These are phyloP conservation scores for Fusarium floridanum DNA, from an alignment of 2,329 filamentous ascomycete genomes.

Conservation along the genomic window DNA sequence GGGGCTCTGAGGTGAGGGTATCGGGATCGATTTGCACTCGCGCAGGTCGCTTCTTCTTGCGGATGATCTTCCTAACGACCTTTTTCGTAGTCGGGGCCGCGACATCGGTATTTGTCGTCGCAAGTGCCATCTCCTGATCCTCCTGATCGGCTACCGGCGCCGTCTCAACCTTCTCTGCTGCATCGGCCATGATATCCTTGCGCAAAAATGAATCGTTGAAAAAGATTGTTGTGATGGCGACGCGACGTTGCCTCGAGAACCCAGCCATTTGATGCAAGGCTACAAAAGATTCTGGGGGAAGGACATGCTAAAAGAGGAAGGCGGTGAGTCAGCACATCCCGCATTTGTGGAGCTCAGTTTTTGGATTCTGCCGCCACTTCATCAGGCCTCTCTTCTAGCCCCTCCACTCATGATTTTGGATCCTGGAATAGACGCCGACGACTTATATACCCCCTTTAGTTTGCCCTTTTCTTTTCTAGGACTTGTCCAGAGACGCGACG, in stretches of 20 bases:
- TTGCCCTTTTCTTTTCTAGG: constrained; percentile 11
- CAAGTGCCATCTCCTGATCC: constrained; percentile 50
- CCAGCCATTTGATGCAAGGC: constrained; percentile 45
- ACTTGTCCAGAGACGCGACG: constrained; percentile 36
- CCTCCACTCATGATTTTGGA: constrained; percentile 48
- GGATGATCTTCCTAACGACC: constrained; percentile 86
- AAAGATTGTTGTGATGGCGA: constrained; percentile 36
- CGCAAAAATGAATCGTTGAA: constrained; percentile 12
- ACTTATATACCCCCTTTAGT: constrained; percentile 27
- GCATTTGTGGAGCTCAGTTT: constrained; percentile 32
- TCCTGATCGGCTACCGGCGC: constrained; percentile 45
- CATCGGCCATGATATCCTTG: constrained; percentile 49
- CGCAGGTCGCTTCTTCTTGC: constrained; percentile 90
- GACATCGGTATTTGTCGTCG: constrained; percentile 58
- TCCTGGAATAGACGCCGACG: constrained; percentile 26
- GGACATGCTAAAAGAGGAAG: constrained; percentile 38
- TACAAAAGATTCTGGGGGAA: constrained; percentile 43
- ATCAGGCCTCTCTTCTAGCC: constrained; percentile 42
- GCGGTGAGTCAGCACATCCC: constrained; percentile 45
- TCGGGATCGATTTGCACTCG: constrained; percentile 91
- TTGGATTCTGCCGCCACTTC: constrained; percentile 46
- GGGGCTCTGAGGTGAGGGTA: constrained; percentile 84
- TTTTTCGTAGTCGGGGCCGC: constrained; percentile 68
- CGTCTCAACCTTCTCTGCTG: constrained; percentile 44
- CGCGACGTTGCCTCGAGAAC: constrained; percentile 39